These are phyloP conservation scores for Sonneratia alba DNA, from an alignment of 345 rosid genomes.

Conservation along the genomic window DNA sequence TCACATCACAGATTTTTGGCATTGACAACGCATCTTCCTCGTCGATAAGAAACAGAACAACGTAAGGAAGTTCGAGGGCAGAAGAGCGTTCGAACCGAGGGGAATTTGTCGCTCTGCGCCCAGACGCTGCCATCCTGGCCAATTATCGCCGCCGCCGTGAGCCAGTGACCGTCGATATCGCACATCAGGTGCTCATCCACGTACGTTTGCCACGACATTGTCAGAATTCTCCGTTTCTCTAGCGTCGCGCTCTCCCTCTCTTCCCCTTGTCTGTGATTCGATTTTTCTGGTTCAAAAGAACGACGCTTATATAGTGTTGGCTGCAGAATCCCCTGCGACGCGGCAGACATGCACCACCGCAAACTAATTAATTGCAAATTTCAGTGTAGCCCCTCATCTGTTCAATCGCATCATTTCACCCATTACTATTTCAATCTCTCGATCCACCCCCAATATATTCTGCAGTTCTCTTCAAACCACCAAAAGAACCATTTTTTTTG, in stretches of 20 bases:
- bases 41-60: slow-evolving; percentile 2
- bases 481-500: too few species aligned
- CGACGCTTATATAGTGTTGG: slow-evolving; percentile 17
- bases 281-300: slow-evolving; percentile 14
- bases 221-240: neutral
- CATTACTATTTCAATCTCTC: neutral
- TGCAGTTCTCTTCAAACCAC: too few species aligned
- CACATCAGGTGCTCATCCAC: slow-evolving; percentile 45
- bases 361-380: neutral
- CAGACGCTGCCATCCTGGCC: slow-evolving; percentile 46
- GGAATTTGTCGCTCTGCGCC: slow-evolving; percentile 38
- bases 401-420: neutral
- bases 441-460: neutral
- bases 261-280: neutral
- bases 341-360: neutral
- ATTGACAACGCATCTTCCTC: neutral
- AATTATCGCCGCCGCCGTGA: slow-evolving; percentile 34
- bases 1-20: neutral
- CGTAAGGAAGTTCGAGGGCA: neutral
- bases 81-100: slow-evolving; percentile 12
- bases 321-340: slow-evolving; percentile 8
- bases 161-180: slow-evolving; percentile 32
- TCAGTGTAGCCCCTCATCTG: neutral
- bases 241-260: too few species aligned
- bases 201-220: slow-evolving; percentile 47